A percentile compares a stretch with the other conserved stretches of the same genome.
phyloP scores from a whole-genome alignment of 768 basidiomycete genomes.

The Kwoniella sp. region DNA sequence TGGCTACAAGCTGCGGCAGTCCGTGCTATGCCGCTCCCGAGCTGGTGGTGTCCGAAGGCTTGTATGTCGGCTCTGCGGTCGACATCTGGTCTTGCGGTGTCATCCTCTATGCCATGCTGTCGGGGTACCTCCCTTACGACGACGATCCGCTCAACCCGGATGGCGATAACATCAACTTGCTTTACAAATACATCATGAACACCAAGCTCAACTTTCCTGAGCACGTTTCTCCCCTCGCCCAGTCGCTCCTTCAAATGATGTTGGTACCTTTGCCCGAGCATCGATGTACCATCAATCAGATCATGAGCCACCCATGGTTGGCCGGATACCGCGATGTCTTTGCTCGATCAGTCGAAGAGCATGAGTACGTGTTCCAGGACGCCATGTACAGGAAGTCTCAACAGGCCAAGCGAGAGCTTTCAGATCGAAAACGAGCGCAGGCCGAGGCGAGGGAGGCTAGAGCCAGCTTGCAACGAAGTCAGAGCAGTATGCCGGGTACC shows the following conservation, averaged over 20 bases:
- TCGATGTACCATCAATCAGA: constrained; percentile 67
- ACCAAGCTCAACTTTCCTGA: constrained; percentile 97
- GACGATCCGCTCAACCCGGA: constrained; percentile 98
- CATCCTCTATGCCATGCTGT: constrained; percentile 96
- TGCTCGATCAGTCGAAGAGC: constrained; percentile 66
- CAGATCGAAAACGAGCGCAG: constrained; percentile 37
- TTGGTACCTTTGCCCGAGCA: constrained; percentile 84
- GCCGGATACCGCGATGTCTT: constrained; percentile 63
- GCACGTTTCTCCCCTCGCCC: constrained; percentile 76
- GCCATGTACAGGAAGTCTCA: constrained; percentile 78
- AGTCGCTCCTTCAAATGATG: constrained; percentile 82
- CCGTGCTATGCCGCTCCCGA: constrained; percentile 99
- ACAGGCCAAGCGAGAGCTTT: constrained; percentile 46
- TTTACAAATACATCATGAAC: constrained; percentile 98
- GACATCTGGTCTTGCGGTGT: constrained; percentile 99
- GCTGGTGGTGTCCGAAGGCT: constrained; percentile 91
- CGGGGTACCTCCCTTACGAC: constrained; percentile 91
- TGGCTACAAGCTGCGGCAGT: constrained; percentile 96
- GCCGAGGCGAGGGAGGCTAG: constrained; percentile 31
- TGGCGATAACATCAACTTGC: constrained; percentile 96
- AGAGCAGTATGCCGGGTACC: constrained; percentile 30
- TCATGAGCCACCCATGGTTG: constrained; percentile 90
- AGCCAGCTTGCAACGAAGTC: constrained; percentile 32
- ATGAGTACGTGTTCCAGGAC: constrained; percentile 75
- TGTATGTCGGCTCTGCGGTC: constrained; percentile 94